Evolutionary conservation across 2,329 filamentous ascomycete species (phyloP).

Genomic region (Fusarium staphyleae): DNA sequence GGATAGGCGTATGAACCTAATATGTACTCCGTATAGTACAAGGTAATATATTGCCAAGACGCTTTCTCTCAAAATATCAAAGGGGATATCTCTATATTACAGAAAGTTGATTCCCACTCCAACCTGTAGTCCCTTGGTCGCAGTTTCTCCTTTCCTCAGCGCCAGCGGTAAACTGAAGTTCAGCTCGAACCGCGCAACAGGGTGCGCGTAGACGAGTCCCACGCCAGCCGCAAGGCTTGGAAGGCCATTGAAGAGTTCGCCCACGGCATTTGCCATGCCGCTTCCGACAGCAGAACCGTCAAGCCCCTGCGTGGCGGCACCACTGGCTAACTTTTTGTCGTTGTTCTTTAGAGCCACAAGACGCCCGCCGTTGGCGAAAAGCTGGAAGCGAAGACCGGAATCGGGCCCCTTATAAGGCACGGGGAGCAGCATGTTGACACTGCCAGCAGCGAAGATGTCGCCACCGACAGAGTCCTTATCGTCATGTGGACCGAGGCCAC

Average conservation of each 20-base stretch:
- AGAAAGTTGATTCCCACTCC: conserved; percentile 97
- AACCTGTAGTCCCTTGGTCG: conserved; percentile 89
- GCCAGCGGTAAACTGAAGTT: conserved; percentile 93
- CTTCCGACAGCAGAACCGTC: conserved; percentile 56
- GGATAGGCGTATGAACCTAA: background rate
- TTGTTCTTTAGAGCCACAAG: conserved; percentile 76
- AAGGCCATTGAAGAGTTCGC: conserved; percentile 74
- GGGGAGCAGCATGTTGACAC: conserved; percentile 84
- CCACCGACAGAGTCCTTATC: conserved; percentile 86
- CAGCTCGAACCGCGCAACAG: conserved; percentile 90
- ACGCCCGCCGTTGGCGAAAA: conserved; percentile 90
- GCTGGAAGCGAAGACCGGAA: conserved; percentile 83
- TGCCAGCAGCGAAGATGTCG: conserved; percentile 89
- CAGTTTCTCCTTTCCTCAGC: conserved; percentile 81
- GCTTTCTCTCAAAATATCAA: conserved; percentile 23
- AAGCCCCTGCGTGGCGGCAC: conserved; percentile 46
- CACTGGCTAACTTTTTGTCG: conserved; percentile 55
- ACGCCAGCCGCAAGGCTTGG: conserved; percentile 88
- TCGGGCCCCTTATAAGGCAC: conserved; percentile 82
- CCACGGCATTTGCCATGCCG: conserved; percentile 67
- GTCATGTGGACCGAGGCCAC: conserved; percentile 88
- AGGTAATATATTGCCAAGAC: conserved; percentile 13
- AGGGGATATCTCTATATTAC: conserved; percentile 56
- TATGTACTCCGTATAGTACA: background rate
- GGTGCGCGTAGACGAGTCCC: conserved; percentile 93